Base-by-base conservation (phyloP, 2,329 filamentous ascomycete genomes). In the Xylariales sp. region DNA sequence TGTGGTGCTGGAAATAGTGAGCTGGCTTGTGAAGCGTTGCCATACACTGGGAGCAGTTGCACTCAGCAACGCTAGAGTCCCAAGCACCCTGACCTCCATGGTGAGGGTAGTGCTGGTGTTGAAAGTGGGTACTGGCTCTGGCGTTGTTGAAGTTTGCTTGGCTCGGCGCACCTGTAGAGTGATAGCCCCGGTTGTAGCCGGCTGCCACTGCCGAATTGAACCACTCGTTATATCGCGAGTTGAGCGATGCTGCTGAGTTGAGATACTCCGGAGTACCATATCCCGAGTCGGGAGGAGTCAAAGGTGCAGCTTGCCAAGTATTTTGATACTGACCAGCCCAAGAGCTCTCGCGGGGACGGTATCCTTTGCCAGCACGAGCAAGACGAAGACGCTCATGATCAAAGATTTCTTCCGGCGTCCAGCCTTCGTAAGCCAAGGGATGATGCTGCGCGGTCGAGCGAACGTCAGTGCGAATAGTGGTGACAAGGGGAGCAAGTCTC, bases 181-280 rank as follows among this genome's bases (percentile, higher is more conserved):
- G 66, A 42, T 71, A 74, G 14, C 68, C 67, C 14, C 60, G 52
- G 9, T 52, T 51, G 46, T 65, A 56, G 16, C 53, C 56, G 14
- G 55, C 58, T 5, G 54, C 50, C 3, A 64, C 50, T 3, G 62
- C 63, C 6, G 65, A 56, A 48, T 64, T 63, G 40, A 80, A 78
- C 73, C 73, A 80, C 31, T 80, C 76, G 19, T 75, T 72, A 58
- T 80, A 80, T 25, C 68, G 72, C 16, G 69, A 63, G 42, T 78
- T 78, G 48, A 68, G 66, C 1, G 74, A 72, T 0, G 74, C 67
- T 4, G 76, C 72, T 31, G 76, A 78, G 57, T 73, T 70, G 36
- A 68, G 62, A 47, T 79, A 77, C 50, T 80, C 76, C 4, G 77
- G 77, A 0, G 76, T 81, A 31, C 76, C 75, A 43, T 80, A 80